phyloP scores from a whole-genome alignment of 1,284 basidiomycete genomes.

The Ceratorhiza oryzae-sativae region DNA sequence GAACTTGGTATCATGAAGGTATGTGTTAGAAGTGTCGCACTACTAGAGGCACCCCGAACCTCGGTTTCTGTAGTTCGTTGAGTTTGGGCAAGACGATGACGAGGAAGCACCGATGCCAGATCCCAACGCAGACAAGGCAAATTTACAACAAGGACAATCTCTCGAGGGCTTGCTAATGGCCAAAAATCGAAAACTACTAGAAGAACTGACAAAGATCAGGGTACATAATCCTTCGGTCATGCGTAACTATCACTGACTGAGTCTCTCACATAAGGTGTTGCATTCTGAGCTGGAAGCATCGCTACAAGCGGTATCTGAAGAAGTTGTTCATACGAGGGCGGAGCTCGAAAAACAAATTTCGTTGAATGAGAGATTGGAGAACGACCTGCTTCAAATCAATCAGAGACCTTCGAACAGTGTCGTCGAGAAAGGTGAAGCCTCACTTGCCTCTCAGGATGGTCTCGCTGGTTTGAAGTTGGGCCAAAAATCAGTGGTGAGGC shows the following conservation, averaged over 20 bases:
- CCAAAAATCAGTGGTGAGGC: constrained; percentile 57
- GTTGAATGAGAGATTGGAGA: constrained; percentile 90
- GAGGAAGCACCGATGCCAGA: constrained; percentile 72
- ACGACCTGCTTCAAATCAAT: constrained; percentile 85
- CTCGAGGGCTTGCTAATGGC: constrained; percentile 89
- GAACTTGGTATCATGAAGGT: constrained; percentile 98
- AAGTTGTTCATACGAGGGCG: constrained; percentile 63
- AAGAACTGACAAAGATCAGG: constrained; percentile 90
- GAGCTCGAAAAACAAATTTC: constrained; percentile 80
- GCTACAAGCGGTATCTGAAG: constrained; percentile 64
- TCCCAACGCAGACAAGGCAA: constrained; percentile 85
- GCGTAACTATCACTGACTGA: background rate
- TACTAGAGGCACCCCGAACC: background rate
- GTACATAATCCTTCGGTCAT: constrained; percentile 55
- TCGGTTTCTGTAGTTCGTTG: constrained; percentile 74
- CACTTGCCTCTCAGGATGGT: constrained; percentile 53
- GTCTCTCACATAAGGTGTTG: constrained; percentile 64
- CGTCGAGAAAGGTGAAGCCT: constrained; percentile 46
- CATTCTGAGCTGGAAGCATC: constrained; percentile 80
- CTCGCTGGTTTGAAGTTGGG: constrained; percentile 78
- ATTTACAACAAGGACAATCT: constrained; percentile 75
- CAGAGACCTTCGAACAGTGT: constrained; percentile 51
- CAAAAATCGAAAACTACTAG: constrained; percentile 94
- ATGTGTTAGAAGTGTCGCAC: constrained; percentile 41
- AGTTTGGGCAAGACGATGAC: constrained; percentile 76